Conservation (phyloP, 345 rosid species). For the Gossypium sturtianum region DNA sequence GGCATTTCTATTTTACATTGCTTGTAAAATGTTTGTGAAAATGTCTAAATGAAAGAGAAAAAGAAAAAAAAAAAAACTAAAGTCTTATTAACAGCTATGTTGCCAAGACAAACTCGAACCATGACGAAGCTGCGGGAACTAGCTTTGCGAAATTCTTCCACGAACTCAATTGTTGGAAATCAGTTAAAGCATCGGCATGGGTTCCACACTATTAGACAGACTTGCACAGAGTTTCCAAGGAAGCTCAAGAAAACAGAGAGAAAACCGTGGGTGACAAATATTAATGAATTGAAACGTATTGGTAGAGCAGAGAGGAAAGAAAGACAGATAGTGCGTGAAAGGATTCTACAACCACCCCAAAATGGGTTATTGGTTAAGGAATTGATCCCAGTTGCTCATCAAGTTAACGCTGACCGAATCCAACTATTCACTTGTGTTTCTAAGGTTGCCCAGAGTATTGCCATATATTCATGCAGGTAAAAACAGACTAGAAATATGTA, state of each 20-base stretch:
- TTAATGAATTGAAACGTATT: conserved; percentile 38
- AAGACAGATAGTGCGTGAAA: conserved; percentile 32
- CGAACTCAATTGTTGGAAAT: neutral
- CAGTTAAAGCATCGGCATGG: conserved; percentile 15
- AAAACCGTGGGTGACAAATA: conserved; percentile 42
- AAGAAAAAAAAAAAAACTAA: neutral
- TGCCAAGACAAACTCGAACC: conserved; percentile 2
- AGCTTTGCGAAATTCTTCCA: conserved; percentile 2
- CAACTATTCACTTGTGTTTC: conserved; percentile 33
- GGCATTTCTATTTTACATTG: neutral
- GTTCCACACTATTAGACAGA: conserved; percentile 16
- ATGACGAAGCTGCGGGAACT: neutral
- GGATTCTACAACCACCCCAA: conserved; percentile 36
- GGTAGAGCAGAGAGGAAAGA: conserved; percentile 30
- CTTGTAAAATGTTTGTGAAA: conserved; percentile 5
- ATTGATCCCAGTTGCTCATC: conserved; percentile 40
- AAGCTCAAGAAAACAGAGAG: conserved; percentile 36
- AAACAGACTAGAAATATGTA: neutral
- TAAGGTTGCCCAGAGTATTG: conserved; percentile 21
- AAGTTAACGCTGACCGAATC: conserved; percentile 31
- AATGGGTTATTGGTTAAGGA: conserved; percentile 41
- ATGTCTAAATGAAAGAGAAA: neutral
- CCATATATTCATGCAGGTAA: conserved; percentile 40
- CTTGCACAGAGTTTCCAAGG: conserved; percentile 26
- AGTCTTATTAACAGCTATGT: conserved; percentile 15